These are phyloP conservation scores for Sarocladiaceae sp. DNA, from an alignment of 2,329 filamentous ascomycete species.

Conservation along the genomic window DNA sequence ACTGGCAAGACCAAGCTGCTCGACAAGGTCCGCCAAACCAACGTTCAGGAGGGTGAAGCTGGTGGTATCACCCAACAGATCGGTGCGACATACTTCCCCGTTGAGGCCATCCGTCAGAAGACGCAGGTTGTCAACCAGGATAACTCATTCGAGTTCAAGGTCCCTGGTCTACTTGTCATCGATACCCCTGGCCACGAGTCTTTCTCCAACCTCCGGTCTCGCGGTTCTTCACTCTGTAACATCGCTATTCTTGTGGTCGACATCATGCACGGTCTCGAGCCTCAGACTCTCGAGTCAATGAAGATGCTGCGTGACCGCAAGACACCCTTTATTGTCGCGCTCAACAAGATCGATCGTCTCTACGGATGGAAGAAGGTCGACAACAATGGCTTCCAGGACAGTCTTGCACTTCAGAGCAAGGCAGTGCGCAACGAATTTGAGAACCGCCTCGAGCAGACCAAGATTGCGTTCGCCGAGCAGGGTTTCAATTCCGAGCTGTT, in stretches of 20 bases:
- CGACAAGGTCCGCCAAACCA: conserved; percentile 97
- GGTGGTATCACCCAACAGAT: conserved; percentile 99
- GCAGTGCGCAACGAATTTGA: conserved; percentile 92
- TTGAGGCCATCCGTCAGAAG: conserved; percentile 89
- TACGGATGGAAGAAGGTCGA: conserved; percentile 99
- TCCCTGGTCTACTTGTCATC: conserved; percentile 92
- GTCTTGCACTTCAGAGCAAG: conserved; percentile 83
- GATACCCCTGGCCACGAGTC: conserved; percentile 99
- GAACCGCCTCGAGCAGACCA: conserved; percentile 85
- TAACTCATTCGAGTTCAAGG: conserved; percentile 89
- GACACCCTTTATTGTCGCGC: conserved; percentile 95
- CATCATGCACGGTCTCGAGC: conserved; percentile 99
- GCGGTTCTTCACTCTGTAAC: conserved; percentile 97
- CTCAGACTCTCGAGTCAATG: conserved; percentile 97
- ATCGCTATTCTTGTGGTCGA: conserved; percentile 98
- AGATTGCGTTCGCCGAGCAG: conserved; percentile 91
- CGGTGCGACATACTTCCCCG: conserved; percentile 97
- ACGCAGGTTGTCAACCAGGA: conserved; percentile 91
- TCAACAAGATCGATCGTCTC: conserved; percentile 99
- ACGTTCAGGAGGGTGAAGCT: conserved; percentile 97
- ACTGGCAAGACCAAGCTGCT: conserved; percentile 99
- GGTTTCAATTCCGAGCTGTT: conserved; percentile 97
- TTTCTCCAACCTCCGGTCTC: conserved; percentile 94
- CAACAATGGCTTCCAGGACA: conserved; percentile 97
- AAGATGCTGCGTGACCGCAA: conserved; percentile 85